These are phyloP conservation scores for Phytophthora fragariaefolia DNA, from an alignment of 352 stramenopile genomes.

Conservation along the genomic window DNA sequence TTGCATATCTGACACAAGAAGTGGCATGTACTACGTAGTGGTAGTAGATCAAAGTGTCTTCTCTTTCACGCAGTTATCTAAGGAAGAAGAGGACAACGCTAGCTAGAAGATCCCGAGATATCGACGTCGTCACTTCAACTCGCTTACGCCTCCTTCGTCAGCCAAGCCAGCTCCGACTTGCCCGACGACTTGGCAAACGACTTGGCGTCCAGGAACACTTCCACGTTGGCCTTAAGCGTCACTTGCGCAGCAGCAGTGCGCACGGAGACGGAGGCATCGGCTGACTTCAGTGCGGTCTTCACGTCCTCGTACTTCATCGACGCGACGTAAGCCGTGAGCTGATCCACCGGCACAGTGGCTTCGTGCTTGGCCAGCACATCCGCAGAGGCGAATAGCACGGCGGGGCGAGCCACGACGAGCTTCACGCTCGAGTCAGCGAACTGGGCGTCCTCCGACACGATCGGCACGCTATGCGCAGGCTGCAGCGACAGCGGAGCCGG, in stretches of 20 bases:
- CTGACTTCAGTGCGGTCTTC: slow-evolving; percentile 53
- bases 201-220: slow-evolving; percentile 83
- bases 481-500: slow-evolving; percentile 67
- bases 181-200: slow-evolving; percentile 55
- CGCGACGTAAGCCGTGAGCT: slow-evolving; percentile 69
- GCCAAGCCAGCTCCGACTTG: slow-evolving; percentile 54
- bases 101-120: background rate
- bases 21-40: no score
- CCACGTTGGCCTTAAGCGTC: slow-evolving; percentile 59
- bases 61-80: slow-evolving; percentile 28
- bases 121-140: background rate
- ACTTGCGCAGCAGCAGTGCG: slow-evolving; percentile 49
- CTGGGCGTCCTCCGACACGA: slow-evolving; percentile 73
- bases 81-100: background rate
- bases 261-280: slow-evolving; percentile 48
- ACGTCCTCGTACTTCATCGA: slow-evolving; percentile 87
- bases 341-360: slow-evolving; percentile 41
- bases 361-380: slow-evolving; percentile 56
- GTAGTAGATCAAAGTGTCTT: slow-evolving; percentile 4
- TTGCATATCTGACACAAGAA: no score
- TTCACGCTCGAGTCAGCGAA: slow-evolving; percentile 74
- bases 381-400: slow-evolving; percentile 72
- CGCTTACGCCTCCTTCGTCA: slow-evolving; percentile 40
- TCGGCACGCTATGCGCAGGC: slow-evolving; percentile 68
- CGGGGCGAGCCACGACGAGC: slow-evolving; percentile 71